Evolutionary conservation across 441 rosid genomes (phyloP).

Genomic region (Pelargonium cotyledonis): DNA sequence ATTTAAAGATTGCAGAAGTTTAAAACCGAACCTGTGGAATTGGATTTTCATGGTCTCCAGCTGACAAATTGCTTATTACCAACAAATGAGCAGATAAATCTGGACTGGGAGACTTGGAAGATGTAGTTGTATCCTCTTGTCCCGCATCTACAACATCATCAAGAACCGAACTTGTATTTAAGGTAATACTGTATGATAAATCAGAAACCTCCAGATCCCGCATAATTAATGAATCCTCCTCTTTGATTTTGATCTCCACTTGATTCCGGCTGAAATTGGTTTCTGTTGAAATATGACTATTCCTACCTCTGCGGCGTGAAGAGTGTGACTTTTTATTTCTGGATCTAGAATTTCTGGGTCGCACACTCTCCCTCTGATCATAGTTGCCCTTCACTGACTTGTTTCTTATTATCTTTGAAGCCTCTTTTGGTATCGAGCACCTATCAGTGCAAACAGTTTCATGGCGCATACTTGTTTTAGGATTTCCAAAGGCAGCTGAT

Average conservation of each 20-base stretch:
- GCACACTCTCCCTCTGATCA: slow-evolving; percentile 30
- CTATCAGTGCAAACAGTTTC: slow-evolving; percentile 36
- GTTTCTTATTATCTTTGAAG: slow-evolving; percentile 34
- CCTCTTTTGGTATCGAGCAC: slow-evolving; percentile 39
- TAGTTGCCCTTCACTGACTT: slow-evolving; percentile 39
- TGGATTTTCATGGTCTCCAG: slow-evolving; percentile 19
- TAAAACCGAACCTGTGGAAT: slow-evolving; percentile 34
- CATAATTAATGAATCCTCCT: slow-evolving; percentile 21
- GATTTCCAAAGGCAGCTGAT: slow-evolving; percentile 36
- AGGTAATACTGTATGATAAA: slow-evolving; percentile 24
- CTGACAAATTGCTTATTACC: slow-evolving; percentile 20
- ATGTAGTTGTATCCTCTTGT: slow-evolving; percentile 27
- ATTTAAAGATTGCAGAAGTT: slow-evolving; percentile 7
- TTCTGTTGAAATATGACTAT: slow-evolving; percentile 41
- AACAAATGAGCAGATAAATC: slow-evolving; percentile 34
- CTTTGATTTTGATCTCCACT: slow-evolving; percentile 26
- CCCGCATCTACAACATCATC: slow-evolving; percentile 32
- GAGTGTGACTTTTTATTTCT: slow-evolving; percentile 30
- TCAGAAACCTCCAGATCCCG: slow-evolving; percentile 35
- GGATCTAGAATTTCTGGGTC: slow-evolving; percentile 37
- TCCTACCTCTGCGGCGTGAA: slow-evolving; percentile 22
- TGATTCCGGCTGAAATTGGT: slow-evolving; percentile 27
- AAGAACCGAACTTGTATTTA: slow-evolving; percentile 32
- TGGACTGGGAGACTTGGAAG: slow-evolving; percentile 25
- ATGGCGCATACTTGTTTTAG: slow-evolving; percentile 23